Evolutionary conservation across 2,329 filamentous ascomycete genomes (phyloP), one percentile per base, ranked within the genome.

Genomic region (Pseudogymnoascus sp.): DNA sequence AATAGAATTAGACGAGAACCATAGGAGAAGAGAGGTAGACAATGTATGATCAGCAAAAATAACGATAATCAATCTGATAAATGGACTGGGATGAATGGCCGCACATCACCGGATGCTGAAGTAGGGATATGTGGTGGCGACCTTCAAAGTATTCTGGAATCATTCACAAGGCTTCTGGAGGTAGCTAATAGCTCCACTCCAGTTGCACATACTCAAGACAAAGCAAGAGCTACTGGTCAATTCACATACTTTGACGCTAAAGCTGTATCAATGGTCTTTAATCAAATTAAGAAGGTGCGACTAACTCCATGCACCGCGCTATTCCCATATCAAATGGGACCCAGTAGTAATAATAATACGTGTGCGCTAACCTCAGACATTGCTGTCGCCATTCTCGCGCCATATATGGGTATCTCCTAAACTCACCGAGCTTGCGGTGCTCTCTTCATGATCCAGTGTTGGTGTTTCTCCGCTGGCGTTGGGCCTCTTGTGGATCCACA

Each of bases 401-500:
- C 78, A 80, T 12, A 80, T 74, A 65, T 80, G 77, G 9, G 78
- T 79, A 66, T 80, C 78, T 3, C 78, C 78, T 3, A 80, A 67
- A 62, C 78, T 80, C 34, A 79, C 66, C 22, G 75, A 75, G 63
- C 77, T 80, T 39, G 75, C 70, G 20, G 72, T 70, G 61, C 74
- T 78, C 59, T 72, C 72, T 59, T 72, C 71, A 34, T 61, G 6
- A 2, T 38, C 34, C 25, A 60, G 22, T 6, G 22, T 14, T 25
- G 59, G 28, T 60, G 34, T 30, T 30, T 47, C 37, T 22, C 38
- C 60, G 28, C 12, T 18, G 11, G 28, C 30, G 60, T 14, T 25
- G 12, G 35, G 35, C 30, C 25, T 50, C 12, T 65, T 60, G 39
- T 69, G 65, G 59, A 91, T 83, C 88, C 88, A 91, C 0, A 87